Evolutionary conservation across 2,329 filamentous ascomycete species (phyloP), one percentile per base, ranked within the genome.

Genomic region (Plenodomus biglobosus): DNA sequence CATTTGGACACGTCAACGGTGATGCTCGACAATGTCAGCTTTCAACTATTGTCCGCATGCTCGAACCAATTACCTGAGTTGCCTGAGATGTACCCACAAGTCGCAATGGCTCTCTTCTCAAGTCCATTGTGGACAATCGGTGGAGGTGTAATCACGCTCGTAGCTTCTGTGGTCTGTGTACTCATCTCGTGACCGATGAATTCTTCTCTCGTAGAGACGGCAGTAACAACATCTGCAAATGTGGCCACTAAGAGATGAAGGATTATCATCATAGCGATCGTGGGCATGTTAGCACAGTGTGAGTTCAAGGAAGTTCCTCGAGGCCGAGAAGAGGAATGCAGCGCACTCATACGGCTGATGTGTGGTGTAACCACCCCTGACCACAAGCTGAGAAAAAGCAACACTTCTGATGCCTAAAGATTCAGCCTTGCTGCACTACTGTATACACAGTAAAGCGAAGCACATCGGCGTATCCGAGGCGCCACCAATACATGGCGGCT

Each of bases 81-180:
- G 10, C 48, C 48, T 22, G 40, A 44, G 30, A 51, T 15, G 30
- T 43, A 51, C 8, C 48, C 48, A 17, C 44, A 51, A 24, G 48
- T 51, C 13, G 44, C 48, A 16, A 48, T 24, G 11, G 41, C 27
- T 48, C 48, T 44, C 46, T 51, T 51, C 30, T 41, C 37, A 8
- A 51, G 4, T 24, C 42, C 34, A 8, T 17, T 34, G 19, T 48
- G 18, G 4, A 41, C 5, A 1, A 37, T 7, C n/a, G 48, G 44
- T 7, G 48, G 44, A 36, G 48, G 40, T 7, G 48, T 51, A 16
- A 51, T 51, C 1, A 48, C 18, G 34, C 48, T 48, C 5, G 36
- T 15, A 32, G 41, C 35, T 11, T 27, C 37, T 22, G 35, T 37
- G 30, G 27, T 41, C 38, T 34, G 13, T 11, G 34, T 35, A 13